Conservation (phyloP, 805 yeast species). For the Wickerhamiella qilinensis region DNA sequence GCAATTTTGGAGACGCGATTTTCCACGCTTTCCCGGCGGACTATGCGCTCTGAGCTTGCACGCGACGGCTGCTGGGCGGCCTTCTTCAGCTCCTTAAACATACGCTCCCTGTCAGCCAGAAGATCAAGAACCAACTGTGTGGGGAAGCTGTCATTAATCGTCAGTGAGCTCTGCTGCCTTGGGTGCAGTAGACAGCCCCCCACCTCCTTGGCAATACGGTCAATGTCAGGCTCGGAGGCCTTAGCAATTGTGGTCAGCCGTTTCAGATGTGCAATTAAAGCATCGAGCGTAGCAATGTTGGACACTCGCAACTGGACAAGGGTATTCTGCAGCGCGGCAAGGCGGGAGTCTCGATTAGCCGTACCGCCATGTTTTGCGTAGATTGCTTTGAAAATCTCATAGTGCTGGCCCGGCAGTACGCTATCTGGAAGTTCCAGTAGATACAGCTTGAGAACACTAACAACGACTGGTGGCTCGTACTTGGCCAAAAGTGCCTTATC, state of each 20-base stretch:
- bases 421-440: conserved; percentile 70
- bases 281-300: conserved; percentile 65
- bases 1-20: conserved; percentile 5
- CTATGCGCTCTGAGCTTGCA: background rate
- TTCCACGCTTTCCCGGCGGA: conserved; percentile 6
- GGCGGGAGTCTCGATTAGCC: conserved; percentile 25
- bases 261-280: conserved; percentile 58
- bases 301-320: conserved; percentile 51
- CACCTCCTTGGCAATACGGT: conserved; percentile 43
- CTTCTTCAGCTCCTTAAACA: conserved; percentile 48
- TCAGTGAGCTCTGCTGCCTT: conserved; percentile 27
- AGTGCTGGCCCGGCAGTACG: conserved; percentile 44
- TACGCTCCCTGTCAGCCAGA: conserved; percentile 37
- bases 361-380: conserved; percentile 35
- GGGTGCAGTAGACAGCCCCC: conserved; percentile 48
- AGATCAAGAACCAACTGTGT: conserved; percentile 45
- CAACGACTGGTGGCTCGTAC: conserved; percentile 39
- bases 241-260: conserved; percentile 39
- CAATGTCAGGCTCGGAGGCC: conserved; percentile 20
- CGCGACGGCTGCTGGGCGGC: conserved; percentile 3
- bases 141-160: conserved; percentile 44
- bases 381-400: conserved; percentile 52
- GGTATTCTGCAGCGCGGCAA: conserved; percentile 49
- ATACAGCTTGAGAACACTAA: conserved; percentile 56
- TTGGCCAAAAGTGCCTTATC: conserved; percentile 20